Conservation (phyloP, 2,329 filamentous ascomycete genomes). For the Emmonsia crescens region DNA sequence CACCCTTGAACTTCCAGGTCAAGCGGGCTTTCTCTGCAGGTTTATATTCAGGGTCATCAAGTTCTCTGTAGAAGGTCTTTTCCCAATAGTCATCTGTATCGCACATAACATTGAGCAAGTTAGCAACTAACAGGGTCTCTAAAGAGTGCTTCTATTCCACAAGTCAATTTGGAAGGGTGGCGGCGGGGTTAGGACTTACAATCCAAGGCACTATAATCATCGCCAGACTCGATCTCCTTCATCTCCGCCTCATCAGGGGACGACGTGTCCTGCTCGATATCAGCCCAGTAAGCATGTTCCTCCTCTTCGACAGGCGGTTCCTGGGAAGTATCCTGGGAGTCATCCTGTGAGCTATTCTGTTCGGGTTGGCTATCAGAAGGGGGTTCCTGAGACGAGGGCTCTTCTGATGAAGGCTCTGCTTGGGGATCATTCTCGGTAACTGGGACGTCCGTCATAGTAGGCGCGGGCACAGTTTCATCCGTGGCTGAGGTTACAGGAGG, state of each 20-base stretch:
- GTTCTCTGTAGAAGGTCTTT: conserved; percentile 42
- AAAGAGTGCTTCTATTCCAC: neutral
- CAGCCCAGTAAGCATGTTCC: conserved; percentile 39
- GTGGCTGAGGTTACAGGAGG: neutral
- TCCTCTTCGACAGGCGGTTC: conserved; percentile 2
- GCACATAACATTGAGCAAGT: neutral
- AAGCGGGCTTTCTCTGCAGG: conserved; percentile 45
- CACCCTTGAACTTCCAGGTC: conserved; percentile 47
- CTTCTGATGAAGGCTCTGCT: neutral
- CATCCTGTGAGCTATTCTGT: neutral
- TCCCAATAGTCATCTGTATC: conserved; percentile 46
- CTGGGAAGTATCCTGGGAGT: neutral
- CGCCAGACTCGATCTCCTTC: conserved; percentile 42
- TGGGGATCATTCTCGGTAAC: conserved; percentile 1
- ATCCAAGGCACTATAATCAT: conserved; percentile 45
- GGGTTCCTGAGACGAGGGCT: neutral
- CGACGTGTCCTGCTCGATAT: conserved; percentile 46
- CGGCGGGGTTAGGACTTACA: conserved; percentile 25
- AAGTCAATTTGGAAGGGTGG: neutral
- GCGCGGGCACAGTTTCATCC: neutral
- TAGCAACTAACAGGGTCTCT: neutral
- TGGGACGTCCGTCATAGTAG: neutral
- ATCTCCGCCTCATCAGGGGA: conserved; percentile 47
- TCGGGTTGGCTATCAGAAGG: neutral
- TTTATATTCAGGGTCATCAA: conserved; percentile 48